phyloP scores from a whole-genome alignment of 139 green algal species.

The Haematococcus sp. region DNA sequence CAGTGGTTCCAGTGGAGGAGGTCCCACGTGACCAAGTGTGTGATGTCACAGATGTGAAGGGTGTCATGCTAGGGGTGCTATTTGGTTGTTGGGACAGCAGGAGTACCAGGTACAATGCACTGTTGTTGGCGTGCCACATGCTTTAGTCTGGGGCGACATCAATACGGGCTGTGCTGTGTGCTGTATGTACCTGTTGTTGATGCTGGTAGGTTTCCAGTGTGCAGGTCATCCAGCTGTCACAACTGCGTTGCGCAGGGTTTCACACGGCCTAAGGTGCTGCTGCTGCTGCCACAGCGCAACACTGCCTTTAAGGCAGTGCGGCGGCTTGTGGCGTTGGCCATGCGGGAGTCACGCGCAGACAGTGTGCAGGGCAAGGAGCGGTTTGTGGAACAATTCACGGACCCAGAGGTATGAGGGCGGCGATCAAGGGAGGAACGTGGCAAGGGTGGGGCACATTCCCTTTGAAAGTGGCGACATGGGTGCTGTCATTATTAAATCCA shows the following conservation, averaged over 20 bases:
- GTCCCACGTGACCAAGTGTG: slow-evolving; percentile 70
- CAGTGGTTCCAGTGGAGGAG: background rate
- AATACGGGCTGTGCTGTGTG: too few species aligned
- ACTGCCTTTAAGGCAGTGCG: slow-evolving; percentile 60
- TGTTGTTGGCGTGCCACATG: background rate
- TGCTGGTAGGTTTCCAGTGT: too few species aligned
- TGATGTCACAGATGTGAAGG: too few species aligned
- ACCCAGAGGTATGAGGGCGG: slow-evolving; percentile 13
- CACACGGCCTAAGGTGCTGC: slow-evolving; percentile 81
- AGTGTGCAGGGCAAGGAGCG: slow-evolving; percentile 68
- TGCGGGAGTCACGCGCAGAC: slow-evolving; percentile 74
- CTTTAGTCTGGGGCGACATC: too few species aligned
- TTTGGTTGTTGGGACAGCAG: too few species aligned
- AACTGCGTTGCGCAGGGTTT: slow-evolving; percentile 51
- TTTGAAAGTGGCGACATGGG: too few species aligned
- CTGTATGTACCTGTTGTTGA: too few species aligned
- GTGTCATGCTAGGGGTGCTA: background rate
- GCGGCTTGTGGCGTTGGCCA: slow-evolving; percentile 72
- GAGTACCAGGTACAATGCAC: too few species aligned
- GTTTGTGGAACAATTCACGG: slow-evolving; percentile 84
- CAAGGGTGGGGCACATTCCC: too few species aligned
- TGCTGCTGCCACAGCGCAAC: slow-evolving; percentile 88
- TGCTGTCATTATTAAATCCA: too few species aligned
- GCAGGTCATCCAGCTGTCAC: too few species aligned
- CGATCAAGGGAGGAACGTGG: background rate